phyloP scores from a whole-genome alignment of 1,284 basidiomycete species.

The Marasmius tenuissimus region DNA sequence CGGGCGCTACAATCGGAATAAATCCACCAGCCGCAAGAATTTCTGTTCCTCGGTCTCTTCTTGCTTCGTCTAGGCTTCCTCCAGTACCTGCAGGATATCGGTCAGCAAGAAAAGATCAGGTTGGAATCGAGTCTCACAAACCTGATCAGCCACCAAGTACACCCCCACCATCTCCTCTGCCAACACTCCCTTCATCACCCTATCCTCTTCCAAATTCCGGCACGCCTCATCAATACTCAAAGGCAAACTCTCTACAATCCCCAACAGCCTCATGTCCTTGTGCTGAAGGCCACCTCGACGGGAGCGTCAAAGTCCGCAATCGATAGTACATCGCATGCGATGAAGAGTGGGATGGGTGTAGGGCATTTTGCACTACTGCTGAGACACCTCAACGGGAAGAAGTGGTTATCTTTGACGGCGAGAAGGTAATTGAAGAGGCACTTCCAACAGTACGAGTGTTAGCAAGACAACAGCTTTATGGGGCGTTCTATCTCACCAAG shows the following conservation, averaged over 20 bases:
- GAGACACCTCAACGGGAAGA: conserved; percentile 70
- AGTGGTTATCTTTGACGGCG: conserved; percentile 52
- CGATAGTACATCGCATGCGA: conserved; percentile 49
- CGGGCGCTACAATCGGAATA: conserved; percentile 3
- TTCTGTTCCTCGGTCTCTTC: conserved; percentile 8
- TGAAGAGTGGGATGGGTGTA: conserved; percentile 47
- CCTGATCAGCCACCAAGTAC: conserved; percentile 24
- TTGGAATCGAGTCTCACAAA: neutral
- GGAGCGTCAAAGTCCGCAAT: conserved; percentile 52
- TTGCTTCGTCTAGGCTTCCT: conserved; percentile 5
- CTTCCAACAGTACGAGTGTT: conserved; percentile 62
- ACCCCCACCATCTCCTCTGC: conserved; percentile 19
- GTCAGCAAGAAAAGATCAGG: neutral
- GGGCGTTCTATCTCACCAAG: conserved; percentile 52
- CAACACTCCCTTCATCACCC: conserved; percentile 15
- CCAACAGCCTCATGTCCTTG: conserved; percentile 23
- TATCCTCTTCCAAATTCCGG: conserved; percentile 16
- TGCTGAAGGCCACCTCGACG: conserved; percentile 54
- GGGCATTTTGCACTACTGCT: conserved; percentile 58
- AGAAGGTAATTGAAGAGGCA: conserved; percentile 60
- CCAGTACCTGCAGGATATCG: conserved; percentile 3
- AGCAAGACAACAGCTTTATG: conserved; percentile 54
- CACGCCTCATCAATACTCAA: conserved; percentile 21
- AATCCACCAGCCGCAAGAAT: conserved; percentile 7
- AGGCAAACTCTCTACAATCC: conserved; percentile 26